Evolutionary conservation across 495 filamentous ascomycete genomes (phyloP).

Genomic region (Pseudomonodictys pantanalensis): DNA sequence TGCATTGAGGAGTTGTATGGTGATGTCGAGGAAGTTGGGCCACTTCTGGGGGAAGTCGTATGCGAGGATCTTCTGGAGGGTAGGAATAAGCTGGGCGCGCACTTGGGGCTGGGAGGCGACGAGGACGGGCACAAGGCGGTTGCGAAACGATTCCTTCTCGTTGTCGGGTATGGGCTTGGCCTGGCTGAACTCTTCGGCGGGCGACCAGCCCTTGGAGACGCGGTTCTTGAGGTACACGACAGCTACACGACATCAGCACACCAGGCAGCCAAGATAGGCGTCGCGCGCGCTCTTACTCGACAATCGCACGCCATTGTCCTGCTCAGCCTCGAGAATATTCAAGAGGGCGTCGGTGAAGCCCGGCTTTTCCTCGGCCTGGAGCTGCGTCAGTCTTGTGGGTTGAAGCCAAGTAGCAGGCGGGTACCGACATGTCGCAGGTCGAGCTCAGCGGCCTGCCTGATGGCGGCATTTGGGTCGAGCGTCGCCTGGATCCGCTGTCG

Average conservation of each 20-base stretch:
- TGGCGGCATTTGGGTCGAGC: slow-evolving; percentile 79
- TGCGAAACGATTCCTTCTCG: slow-evolving; percentile 82
- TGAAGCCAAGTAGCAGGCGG: background rate
- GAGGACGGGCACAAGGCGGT: slow-evolving; percentile 83
- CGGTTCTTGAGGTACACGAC: slow-evolving; percentile 98
- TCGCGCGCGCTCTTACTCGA: slow-evolving; percentile 62
- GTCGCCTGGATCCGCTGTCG: slow-evolving; percentile 85
- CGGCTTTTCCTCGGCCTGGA: slow-evolving; percentile 83
- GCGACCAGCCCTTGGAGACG: slow-evolving; percentile 84
- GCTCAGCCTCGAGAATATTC: slow-evolving; percentile 84
- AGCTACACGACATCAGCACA: slow-evolving; percentile 51
- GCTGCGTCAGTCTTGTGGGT: slow-evolving; percentile 17
- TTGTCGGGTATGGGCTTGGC: slow-evolving; percentile 75
- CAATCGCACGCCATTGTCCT: slow-evolving; percentile 75
- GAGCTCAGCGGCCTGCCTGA: slow-evolving; percentile 80
- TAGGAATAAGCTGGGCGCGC: slow-evolving; percentile 84
- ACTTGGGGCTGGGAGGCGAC: slow-evolving; percentile 74
- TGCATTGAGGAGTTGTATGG: slow-evolving; percentile 77
- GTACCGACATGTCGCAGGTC: slow-evolving; percentile 79
- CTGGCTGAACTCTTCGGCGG: slow-evolving; percentile 64
- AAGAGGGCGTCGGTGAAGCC: slow-evolving; percentile 88
- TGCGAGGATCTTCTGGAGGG: slow-evolving; percentile 92
- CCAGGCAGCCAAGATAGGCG: slow-evolving; percentile 1
- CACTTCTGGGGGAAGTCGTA: slow-evolving; percentile 92
- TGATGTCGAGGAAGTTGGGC: slow-evolving; percentile 90